Base-by-base conservation (phyloP, 441 rosid species). In the Pelargonium myrrhifolium region DNA sequence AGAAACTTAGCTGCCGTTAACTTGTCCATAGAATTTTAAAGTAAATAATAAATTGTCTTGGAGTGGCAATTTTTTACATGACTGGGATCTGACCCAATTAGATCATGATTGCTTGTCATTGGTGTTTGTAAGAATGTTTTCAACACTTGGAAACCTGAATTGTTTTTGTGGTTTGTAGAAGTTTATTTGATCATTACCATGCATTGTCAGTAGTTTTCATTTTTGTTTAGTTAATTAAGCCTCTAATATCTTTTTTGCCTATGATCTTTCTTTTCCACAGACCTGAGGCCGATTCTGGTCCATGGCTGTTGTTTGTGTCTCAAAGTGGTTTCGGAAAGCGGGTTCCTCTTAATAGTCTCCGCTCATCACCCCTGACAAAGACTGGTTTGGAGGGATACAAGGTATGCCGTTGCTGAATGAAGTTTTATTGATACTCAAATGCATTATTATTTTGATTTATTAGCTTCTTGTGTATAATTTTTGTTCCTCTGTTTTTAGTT, bases 301-400 rank as follows among this genome's bases (percentile, higher is more conserved):
- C 97, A 11, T 93, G 99, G 97, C 72, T 93, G 69, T 73, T 93
- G 77, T 89, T 93, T 53, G 78, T 93, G 70, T 87, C 96, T 64
- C 95, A 93, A 84, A 85, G 82, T 68, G 99, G 99, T 65, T 76
- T 81, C 35, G 99, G 99, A 68, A 93, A 93, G 84, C 89, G 97
- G 78, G 99, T 93, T 74, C 90, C 97, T 6, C 79, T 93, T 68
- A 80, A 93, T 68, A 86, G 95, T 72, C 91, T 91, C 70, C 84
- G 84, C 20, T 76, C 62, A 11, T 79, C 77, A 0, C 85, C 84
- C 65, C 72, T 89, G 78, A 87, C 87, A 67, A 87, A 93, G 83
- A 89, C 87, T 73, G 99, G 99, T 65, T 73, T 91, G 68, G 75
- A 83, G 66, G 95, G 96, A 64, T 88, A 72, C 65, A 93, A 91